A percentile compares a stretch with the other conserved stretches of the same genome.
Conservation (phyloP, 1,139 yeast species). For the Candida sanyaensis region DNA sequence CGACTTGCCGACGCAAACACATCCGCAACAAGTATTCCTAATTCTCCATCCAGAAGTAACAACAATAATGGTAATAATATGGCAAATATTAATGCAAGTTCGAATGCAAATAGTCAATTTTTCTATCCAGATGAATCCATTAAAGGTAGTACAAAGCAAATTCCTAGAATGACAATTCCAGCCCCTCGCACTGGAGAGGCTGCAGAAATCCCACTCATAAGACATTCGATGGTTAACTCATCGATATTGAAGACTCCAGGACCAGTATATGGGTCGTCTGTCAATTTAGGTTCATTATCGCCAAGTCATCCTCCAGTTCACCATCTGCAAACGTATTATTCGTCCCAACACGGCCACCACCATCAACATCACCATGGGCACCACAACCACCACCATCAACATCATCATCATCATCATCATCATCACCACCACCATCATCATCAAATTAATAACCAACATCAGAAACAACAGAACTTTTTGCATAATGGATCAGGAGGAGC, state of each 20-base stretch:
- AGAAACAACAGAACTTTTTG: conserved; percentile 2
- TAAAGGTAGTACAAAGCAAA: conserved; percentile 51
- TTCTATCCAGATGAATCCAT: conserved; percentile 17
- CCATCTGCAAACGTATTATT: neutral
- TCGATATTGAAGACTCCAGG: conserved; percentile 8
- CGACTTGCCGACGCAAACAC: neutral
- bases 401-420: conserved; percentile 4
- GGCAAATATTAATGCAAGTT: neutral
- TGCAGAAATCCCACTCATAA: conserved; percentile 64
- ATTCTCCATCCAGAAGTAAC: conserved; percentile 11
- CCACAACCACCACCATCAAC: neutral
- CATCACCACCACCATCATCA: conserved; percentile 5
- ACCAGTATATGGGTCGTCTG: conserved; percentile 7
- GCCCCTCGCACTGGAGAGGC: conserved; percentile 80
- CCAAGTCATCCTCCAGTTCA: neutral
- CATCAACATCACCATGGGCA: neutral
- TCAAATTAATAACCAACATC: neutral
- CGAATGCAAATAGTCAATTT: conserved; percentile 5
- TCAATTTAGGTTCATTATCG: conserved; percentile 10
- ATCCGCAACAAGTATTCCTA: conserved; percentile 5
- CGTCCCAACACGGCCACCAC: neutral
- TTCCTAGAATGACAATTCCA: conserved; percentile 82
- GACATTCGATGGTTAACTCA: conserved; percentile 23
- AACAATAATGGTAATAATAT: neutral
- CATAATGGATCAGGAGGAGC: neutral